Evolutionary conservation across 345 rosid genomes (phyloP), one percentile per base, ranked within the genome.

Genomic region (Zanthoxylum bungeanum): DNA sequence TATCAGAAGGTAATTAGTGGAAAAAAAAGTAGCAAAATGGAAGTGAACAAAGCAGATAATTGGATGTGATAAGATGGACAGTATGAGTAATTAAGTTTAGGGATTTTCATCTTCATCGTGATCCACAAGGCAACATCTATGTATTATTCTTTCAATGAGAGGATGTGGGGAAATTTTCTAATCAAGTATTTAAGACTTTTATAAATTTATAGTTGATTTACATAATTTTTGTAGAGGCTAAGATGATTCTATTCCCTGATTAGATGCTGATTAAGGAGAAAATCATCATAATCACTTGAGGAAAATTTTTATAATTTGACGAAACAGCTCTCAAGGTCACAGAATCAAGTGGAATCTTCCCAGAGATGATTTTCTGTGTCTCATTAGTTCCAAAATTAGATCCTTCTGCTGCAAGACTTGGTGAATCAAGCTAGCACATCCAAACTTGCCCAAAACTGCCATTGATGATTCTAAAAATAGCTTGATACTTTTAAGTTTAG

Each of bases 1-100:
- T 30, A 44, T 63, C 62, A 56, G 9, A 64, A 64, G 19, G 49
- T 22, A 72, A 76, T 14, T 44, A 64, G 68, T 39, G 46, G 51
- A 52, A 37, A 37, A 53, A 25, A 42, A 55, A 28, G 25, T 11
- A 69, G 6, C 27, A 55, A 40, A 42, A 28, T 19, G 30, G 50
- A 25, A 27, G 22, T 4, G 17, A 47, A 55, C 25, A 2, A 22
- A 4, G 17, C 36, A 64, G 22, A 27, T 27, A 64, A 27, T 17
- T 44, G 36, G 51, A 44, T 7, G 46, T 64, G 37, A 42, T 16
- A 12, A 17, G 14, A 42, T 8, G 22, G 37, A 3, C 3, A 1
- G 30, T 62, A 4, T 24, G 3, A 11, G n/a, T 16, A 8, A 52
- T 61, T 61, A 47, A 61, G 36, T 37, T 34, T 4, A 7, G 14